These are phyloP conservation scores for Haberlea rhodopensis DNA, from an alignment of 257 asterid species.

Conservation along the genomic window DNA sequence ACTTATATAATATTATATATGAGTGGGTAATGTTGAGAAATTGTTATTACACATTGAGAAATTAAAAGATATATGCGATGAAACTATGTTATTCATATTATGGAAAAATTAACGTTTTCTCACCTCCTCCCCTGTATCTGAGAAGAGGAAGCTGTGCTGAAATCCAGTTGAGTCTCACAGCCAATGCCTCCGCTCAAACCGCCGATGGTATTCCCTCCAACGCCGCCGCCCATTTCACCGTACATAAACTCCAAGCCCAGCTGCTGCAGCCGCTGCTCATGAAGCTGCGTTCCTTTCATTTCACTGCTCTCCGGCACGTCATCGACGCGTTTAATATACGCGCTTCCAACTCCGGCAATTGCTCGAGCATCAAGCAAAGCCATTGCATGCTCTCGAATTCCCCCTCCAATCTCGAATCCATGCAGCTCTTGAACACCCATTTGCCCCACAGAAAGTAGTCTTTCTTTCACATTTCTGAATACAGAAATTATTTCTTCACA, in stretches of 20 bases:
- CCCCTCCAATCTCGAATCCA: conserved; percentile 28
- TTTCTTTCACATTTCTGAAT: conserved; percentile 45
- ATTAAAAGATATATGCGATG: too few species aligned
- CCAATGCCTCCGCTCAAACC: not conserved
- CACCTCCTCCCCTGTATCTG: conserved; percentile 59
- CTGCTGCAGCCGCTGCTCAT: conserved; percentile 4
- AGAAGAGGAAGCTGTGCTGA: conserved; percentile 37
- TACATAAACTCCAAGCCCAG: conserved; percentile 27
- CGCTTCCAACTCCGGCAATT: not conserved
- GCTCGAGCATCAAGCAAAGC: conserved; percentile 34
- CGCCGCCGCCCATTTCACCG: conserved; percentile 13
- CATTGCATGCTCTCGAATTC: conserved; percentile 41
- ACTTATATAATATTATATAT: too few species aligned
- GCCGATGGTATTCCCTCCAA: conserved; percentile 11
- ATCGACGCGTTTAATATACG: not conserved
- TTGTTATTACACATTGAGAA: too few species aligned
- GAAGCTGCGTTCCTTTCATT: conserved; percentile 13
- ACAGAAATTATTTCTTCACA: conserved; percentile 58
- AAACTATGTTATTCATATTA: not conserved
- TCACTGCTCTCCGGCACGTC: conserved; percentile 8
- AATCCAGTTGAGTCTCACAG: conserved; percentile 28
- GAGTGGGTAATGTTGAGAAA: too few species aligned
- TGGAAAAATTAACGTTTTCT: conserved; percentile 23
- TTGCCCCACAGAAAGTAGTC: conserved; percentile 25
- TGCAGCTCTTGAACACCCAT: conserved; percentile 19